Conservation (phyloP, 768 basidiomycete genomes). For the Lyophyllum decastes region DNA sequence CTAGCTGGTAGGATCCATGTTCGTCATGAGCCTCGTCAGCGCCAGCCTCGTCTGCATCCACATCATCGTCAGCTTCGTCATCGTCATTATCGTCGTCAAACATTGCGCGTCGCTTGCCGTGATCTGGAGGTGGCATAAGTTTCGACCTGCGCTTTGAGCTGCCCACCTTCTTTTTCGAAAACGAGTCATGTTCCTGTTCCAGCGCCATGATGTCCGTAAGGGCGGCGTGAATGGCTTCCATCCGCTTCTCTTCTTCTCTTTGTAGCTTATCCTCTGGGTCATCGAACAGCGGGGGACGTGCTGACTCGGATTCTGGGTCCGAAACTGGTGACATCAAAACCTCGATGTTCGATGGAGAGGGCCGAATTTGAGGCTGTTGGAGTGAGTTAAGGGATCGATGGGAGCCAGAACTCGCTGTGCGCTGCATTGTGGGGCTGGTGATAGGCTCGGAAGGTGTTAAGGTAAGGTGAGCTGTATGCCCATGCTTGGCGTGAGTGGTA, state of each 20-base stretch:
- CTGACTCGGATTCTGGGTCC: constrained; percentile 50
- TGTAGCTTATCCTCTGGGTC: constrained; percentile 75
- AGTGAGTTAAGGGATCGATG: constrained; percentile 32
- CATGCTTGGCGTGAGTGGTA: constrained; percentile 15
- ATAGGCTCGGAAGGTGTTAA: constrained; percentile 28
- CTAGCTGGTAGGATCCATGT: constrained; percentile 65
- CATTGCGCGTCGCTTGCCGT: constrained; percentile 28
- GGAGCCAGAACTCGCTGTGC: constrained; percentile 42
- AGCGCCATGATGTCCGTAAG: constrained; percentile 93
- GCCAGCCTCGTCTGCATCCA: constrained; percentile 41
- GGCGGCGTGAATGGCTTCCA: constrained; percentile 97
- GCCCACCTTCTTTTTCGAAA: background rate
- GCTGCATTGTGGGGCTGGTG: constrained; percentile 38
- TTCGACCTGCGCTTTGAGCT: constrained; percentile 8
- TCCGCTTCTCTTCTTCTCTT: constrained; percentile 76
- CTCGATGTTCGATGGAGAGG: constrained; percentile 64
- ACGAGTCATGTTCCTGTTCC: constrained; percentile 53
- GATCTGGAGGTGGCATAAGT: constrained; percentile 3
- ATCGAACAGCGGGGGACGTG: constrained; percentile 77
- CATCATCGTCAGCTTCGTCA: constrained; percentile 50
- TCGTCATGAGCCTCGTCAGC: constrained; percentile 41
- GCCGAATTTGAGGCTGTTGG: constrained; percentile 21
- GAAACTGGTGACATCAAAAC: constrained; percentile 77
- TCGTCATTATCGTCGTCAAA: constrained; percentile 46
- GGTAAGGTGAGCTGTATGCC: constrained; percentile 13